Conservation (phyloP, 306 rosid genomes). For the Parietaria judaica region DNA sequence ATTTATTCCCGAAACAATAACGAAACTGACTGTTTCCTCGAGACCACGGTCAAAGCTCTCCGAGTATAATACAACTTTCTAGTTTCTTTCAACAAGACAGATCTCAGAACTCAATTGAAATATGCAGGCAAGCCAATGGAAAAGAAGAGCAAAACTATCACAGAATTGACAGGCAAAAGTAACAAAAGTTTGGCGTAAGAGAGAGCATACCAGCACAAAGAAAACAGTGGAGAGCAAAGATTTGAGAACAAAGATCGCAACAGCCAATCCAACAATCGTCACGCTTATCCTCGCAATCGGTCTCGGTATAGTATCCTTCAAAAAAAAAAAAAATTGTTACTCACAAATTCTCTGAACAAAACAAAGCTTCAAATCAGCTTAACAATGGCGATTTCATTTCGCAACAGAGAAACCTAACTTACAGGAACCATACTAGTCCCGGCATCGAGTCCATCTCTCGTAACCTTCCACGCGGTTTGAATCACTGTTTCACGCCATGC, state of each 20-base stretch:
- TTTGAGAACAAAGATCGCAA: slow-evolving; percentile 52
- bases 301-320: slow-evolving; percentile 40
- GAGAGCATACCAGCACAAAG: slow-evolving; percentile 47
- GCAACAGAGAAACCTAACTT: slow-evolving; percentile 8
- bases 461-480: slow-evolving; percentile 63
- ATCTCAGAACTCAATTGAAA: too few species aligned
- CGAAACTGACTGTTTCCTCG: too few species aligned
- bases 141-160: background rate
- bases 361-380: background rate
- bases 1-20: too few species aligned
- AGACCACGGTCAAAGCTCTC: too few species aligned
- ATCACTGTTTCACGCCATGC: slow-evolving; percentile 36
- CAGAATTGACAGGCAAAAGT: background rate
- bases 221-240: slow-evolving; percentile 48
- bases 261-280: slow-evolving; percentile 43
- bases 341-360: background rate
- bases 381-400: background rate
- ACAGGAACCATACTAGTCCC: slow-evolving; percentile 48
- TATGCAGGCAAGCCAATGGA: background rate
- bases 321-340: background rate
- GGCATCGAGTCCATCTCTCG: slow-evolving; percentile 79
- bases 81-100: too few species aligned
- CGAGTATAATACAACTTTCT: background rate
- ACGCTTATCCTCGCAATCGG: slow-evolving; percentile 52
- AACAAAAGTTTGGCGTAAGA: background rate